Conservation (phyloP, 1,284 basidiomycete genomes). For the Inonotus hispidus region DNA sequence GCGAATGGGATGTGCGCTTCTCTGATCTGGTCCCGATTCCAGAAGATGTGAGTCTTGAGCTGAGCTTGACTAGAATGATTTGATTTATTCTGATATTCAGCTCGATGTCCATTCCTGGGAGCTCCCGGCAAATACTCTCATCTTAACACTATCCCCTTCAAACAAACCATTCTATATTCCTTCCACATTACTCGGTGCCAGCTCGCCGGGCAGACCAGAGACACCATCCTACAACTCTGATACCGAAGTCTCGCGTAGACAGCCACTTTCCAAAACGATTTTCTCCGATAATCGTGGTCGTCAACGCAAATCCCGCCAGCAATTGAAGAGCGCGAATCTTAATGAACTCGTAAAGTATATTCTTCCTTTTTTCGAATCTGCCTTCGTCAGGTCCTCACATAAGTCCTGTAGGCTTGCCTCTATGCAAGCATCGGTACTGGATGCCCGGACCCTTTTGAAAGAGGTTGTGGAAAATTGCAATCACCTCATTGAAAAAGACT, state of each 20-base stretch:
- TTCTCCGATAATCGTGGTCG: constrained; percentile 17
- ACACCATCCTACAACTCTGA: constrained; percentile 62
- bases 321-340: constrained; percentile 46
- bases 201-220: constrained; percentile 43
- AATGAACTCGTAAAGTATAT: constrained; percentile 67
- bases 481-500: constrained; percentile 9
- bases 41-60: constrained; percentile 47
- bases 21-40: constrained; percentile 55
- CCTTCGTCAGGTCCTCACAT: background rate
- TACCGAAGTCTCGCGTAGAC: constrained; percentile 39
- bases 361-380: background rate
- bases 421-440: constrained; percentile 12
- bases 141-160: constrained; percentile 57
- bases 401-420: constrained; percentile 27
- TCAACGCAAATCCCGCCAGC: constrained; percentile 26
- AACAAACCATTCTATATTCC: constrained; percentile 56
- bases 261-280: too few species aligned
- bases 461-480: constrained; percentile 14
- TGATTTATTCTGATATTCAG: constrained; percentile 27
- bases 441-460: constrained; percentile 12
- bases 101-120: constrained; percentile 40
- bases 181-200: constrained; percentile 26
- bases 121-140: constrained; percentile 68
- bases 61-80: background rate
- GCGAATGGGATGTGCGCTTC: constrained; percentile 65